A percentile compares a stretch with the other conserved stretches of the same genome.
Conservation (phyloP, 108 stramenopile species). For the Craspedostauros australis region DNA sequence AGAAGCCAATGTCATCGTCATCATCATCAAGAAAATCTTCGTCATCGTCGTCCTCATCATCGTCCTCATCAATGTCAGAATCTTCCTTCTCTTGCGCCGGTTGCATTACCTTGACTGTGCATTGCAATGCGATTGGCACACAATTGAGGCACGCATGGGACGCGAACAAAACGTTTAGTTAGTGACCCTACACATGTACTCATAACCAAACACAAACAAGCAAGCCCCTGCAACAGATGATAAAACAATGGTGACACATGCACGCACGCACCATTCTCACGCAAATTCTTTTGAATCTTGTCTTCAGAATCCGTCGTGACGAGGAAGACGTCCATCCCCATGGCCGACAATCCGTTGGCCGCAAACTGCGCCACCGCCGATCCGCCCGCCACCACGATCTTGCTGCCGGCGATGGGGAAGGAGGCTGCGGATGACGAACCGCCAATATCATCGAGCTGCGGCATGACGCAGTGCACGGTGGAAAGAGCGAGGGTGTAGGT, state of each 20-base stretch:
- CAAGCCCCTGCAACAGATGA: no score
- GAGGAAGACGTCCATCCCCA: slow-evolving; percentile 55
- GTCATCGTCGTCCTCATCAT: not conserved
- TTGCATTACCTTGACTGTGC: not conserved
- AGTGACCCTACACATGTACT: not conserved
- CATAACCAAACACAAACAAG: no score
- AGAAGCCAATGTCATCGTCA: slow-evolving; percentile 50
- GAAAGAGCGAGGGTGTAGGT: slow-evolving; percentile 51
- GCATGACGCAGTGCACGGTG: slow-evolving; percentile 55
- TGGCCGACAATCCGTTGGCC: slow-evolving; percentile 56
- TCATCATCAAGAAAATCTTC: not conserved
- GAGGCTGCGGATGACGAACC: no score
- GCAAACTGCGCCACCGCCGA: slow-evolving; percentile 60
- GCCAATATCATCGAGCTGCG: slow-evolving; percentile 3
- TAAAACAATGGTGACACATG: not conserved
- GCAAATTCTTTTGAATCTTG: slow-evolving; percentile 10
- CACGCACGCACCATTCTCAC: slow-evolving; percentile 14
- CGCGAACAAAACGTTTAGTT: not conserved
- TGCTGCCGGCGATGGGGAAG: not conserved
- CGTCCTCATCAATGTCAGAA: not conserved
- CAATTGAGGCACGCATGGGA: not conserved
- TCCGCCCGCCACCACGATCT: slow-evolving; percentile 70
- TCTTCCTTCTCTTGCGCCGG: not conserved
- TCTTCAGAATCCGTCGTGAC: slow-evolving; percentile 47
- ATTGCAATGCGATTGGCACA: not conserved